These are phyloP conservation scores for Hericium rajendrae DNA, from an alignment of 768 basidiomycete species.

Conservation along the genomic window DNA sequence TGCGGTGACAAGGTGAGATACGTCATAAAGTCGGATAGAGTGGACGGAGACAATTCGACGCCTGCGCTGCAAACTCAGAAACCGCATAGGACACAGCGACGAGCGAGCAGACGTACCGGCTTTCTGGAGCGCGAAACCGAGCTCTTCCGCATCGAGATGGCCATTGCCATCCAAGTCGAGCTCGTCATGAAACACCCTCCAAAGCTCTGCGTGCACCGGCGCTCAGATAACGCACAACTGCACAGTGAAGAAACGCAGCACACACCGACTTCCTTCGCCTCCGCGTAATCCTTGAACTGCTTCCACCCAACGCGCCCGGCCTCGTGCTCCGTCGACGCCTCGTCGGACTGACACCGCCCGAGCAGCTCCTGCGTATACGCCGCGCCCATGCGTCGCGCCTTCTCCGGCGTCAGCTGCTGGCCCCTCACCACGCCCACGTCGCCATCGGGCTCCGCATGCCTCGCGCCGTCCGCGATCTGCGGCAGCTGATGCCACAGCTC, in stretches of 20 bases:
- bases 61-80: constrained; percentile 32
- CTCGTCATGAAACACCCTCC: constrained; percentile 86
- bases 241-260: background rate
- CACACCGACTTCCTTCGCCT: constrained; percentile 71
- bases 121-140: constrained; percentile 52
- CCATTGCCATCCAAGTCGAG: constrained; percentile 88
- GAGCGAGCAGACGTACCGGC: constrained; percentile 43
- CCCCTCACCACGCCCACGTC: constrained; percentile 12
- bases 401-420: constrained; percentile 6
- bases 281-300: constrained; percentile 66
- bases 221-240: constrained; percentile 7
- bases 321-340: constrained; percentile 5
- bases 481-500: constrained; percentile 57
- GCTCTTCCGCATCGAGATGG: constrained; percentile 57
- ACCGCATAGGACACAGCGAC: constrained; percentile 7
- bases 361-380: constrained; percentile 18
- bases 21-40: constrained; percentile 74
- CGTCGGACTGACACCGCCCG: constrained; percentile 25
- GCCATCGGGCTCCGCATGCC: constrained; percentile 14
- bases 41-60: constrained; percentile 56
- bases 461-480: constrained; percentile 13
- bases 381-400: constrained; percentile 12
- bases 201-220: constrained; percentile 50
- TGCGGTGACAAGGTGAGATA: constrained; percentile 65
- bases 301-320: constrained; percentile 52